Base-by-base conservation (phyloP, 352 stramenopile genomes). In the Blastocystis sp. region DNA sequence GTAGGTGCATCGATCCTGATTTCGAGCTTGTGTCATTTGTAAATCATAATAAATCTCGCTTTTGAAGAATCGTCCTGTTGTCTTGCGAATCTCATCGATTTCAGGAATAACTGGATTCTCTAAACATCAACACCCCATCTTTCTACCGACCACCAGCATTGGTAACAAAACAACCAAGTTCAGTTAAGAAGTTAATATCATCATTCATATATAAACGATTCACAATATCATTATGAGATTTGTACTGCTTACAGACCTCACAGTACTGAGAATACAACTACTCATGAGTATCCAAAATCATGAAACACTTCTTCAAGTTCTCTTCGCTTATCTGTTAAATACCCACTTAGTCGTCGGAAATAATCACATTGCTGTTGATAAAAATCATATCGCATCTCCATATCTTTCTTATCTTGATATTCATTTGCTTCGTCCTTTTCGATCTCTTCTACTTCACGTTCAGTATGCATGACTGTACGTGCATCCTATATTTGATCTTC, bases 291-390 rank as follows among this genome's bases (percentile, higher is more conserved):
- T 19, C 17, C 13, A 35, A 6, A 44, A 70, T 24, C 60, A 24
- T 22, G 2, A 48, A 48, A 30, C 60, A 70, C 60, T 40, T 37
- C 7, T 17, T 81, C 70, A 9, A 81, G 7, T 40, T 59, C 44
- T n/a, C 4, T 51, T 54, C 40, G 22, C 0, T 40, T 24, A 27
- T 81, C 70, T 9, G 70, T 81, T 17, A 81, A 40, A 40, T 59
- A 81, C 44, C 70, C 70, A 40, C 70, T 81, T 33, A 81, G 42
- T 19, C 70, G 70, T n/a, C 70, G 37, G 70, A 81, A 81, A 40
- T 62, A 81, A 17, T 81, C 48, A 22, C 24, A 42, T 40, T 81
- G 70, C 37, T 60, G 51, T 27, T 56, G 44, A 24, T 81, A 81
- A 64, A 60, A 81, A 17, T 81, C 70, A 56, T 81, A 81, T 17